Evolutionary conservation across 495 filamentous ascomycete species (phyloP), one percentile per base, ranked within the genome.

Genomic region (Aspergillus conjunctus): DNA sequence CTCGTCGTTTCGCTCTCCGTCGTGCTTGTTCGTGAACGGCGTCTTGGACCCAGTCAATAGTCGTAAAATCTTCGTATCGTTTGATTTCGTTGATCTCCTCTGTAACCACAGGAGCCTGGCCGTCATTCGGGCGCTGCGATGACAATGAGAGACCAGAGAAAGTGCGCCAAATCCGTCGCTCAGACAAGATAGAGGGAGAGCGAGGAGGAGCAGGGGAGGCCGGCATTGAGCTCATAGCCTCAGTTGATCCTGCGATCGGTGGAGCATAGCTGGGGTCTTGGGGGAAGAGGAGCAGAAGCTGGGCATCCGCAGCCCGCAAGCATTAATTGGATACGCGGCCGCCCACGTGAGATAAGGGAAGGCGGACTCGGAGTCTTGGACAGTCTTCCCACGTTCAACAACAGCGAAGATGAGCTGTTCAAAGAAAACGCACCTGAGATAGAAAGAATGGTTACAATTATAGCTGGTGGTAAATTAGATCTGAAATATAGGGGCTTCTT

Each of bases 31-130:
- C 94, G 49, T 92, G 88, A 14, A 93, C 88, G 2, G 93, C 93
- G 85, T 98, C 94, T 71, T 98, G 92, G 1, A 98, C 92, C 94
- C 94, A 98, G 73, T 98, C 93, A 83, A 98, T 98, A 0, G 94
- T 98, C 5, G 93, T 97, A 71, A 98, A 98, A 69, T 91, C 87
- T 72, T 98, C 94, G 78, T 98, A 98, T 75, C 95, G 85, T 75
- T 97, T 96, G 70, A 98, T 97, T 78, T 97, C 90, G 46, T 88
- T 93, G 66, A 98, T 96, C 77, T 98, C 94, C 71, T 98, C 93
- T 48, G 90, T 87, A 65, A 96, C 90, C 54, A 89, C 85, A 58
- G 86, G 78, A 57, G 85, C 61, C 30, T 73, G 72, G 45, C 65
- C 54, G 18, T 48, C n/a, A 49, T 66, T 67, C 66, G 50, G 72